These are phyloP conservation scores for Zoysia pacifica DNA, from an alignment of 176 grass and related monocot genomes.

Conservation along the genomic window DNA sequence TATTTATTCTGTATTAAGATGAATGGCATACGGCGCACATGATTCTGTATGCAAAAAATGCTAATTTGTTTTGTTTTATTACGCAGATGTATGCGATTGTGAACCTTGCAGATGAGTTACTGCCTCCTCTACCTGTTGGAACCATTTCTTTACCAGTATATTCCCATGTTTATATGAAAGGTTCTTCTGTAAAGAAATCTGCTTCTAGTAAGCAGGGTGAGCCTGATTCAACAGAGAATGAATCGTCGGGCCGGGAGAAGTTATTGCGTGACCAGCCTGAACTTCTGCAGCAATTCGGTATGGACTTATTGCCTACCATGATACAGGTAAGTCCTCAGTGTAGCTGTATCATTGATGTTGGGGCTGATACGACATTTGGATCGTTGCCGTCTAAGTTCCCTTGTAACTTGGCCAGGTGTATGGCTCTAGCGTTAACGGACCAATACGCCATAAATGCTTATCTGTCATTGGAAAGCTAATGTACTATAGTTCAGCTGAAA, in stretches of 20 bases:
- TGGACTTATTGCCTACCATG: conserved; percentile 79
- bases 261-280: conserved; percentile 84
- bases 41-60: conserved; percentile 19
- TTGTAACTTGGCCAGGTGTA: conserved; percentile 60
- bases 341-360: conserved; percentile 18
- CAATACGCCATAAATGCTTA: conserved; percentile 79
- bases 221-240: conserved; percentile 40
- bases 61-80: conserved; percentile 29
- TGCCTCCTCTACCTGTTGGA: conserved; percentile 73
- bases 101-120: conserved; percentile 80
- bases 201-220: conserved; percentile 54
- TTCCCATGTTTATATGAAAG: conserved; percentile 56
- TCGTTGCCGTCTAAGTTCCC: not conserved
- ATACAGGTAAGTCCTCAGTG: conserved; percentile 56
- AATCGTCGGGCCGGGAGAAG: conserved; percentile 68
- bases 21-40: conserved; percentile 4
- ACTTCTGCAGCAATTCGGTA: conserved; percentile 86
- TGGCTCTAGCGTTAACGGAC: conserved; percentile 72
- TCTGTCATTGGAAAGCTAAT: conserved; percentile 85
- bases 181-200: conserved; percentile 56
- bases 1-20: not conserved
- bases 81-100: conserved; percentile 83
- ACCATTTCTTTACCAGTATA: conserved; percentile 66
- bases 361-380: not conserved
- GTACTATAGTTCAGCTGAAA: conserved; percentile 82